Percentiles rank a stretch among this genome's conserved stretches.
Evolutionary conservation across 208 protist species (phyloP).

Genomic region (Trypanosoma congolense): DNA sequence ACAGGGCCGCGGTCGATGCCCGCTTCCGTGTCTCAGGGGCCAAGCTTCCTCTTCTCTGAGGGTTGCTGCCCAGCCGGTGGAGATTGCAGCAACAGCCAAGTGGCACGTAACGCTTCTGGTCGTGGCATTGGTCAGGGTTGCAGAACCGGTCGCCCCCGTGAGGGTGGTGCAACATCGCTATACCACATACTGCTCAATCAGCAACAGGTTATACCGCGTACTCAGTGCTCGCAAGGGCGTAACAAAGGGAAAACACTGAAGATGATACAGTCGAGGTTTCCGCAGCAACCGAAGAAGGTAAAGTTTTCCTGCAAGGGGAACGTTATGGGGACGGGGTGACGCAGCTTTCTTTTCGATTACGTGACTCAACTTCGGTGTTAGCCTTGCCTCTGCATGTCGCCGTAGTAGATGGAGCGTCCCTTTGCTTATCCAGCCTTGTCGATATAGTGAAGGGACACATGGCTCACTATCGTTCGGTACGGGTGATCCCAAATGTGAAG

Average conservation of each 20-base stretch:
- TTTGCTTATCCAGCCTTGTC: slow-evolving; percentile 44
- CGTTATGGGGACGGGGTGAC: slow-evolving; percentile 11
- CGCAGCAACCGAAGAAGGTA: not conserved
- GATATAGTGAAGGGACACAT: slow-evolving; percentile 47
- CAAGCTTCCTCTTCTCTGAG: slow-evolving; percentile 23
- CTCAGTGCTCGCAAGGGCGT: too few species aligned
- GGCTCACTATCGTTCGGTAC: slow-evolving; percentile 1
- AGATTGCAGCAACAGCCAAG: not conserved
- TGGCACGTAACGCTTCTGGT: not conserved
- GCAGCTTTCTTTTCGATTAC: not conserved
- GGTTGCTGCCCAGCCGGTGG: not conserved
- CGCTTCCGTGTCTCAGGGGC: not conserved
- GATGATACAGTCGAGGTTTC: not conserved
- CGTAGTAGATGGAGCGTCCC: slow-evolving; percentile 32
- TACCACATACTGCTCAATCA: too few species aligned
- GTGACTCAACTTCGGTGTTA: not conserved
- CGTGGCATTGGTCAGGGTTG: too few species aligned
- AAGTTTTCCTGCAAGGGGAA: slow-evolving; percentile 3
- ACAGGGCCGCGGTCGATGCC: not conserved
- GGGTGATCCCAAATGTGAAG: not conserved
- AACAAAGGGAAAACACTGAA: too few species aligned
- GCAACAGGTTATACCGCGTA: too few species aligned
- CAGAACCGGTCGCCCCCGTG: too few species aligned
- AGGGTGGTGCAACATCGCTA: too few species aligned
- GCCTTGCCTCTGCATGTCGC: slow-evolving; percentile 28